Evolutionary conservation across 1,139 yeast species (phyloP), one percentile per base, ranked within the genome.

Genomic region (Suhomyces bolitotheri): DNA sequence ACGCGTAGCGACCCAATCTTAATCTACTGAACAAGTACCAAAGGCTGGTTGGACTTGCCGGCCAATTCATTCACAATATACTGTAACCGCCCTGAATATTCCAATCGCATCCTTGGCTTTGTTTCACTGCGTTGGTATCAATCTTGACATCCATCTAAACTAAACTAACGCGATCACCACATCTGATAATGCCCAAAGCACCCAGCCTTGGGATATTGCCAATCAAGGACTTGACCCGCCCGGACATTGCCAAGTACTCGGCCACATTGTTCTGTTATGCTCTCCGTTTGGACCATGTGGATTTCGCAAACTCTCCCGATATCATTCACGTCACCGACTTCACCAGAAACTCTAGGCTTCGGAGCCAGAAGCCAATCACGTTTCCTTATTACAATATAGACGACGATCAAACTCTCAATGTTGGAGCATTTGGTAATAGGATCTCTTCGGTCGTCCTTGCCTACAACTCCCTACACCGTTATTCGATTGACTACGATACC

Each of bases 251-350:
- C 11, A 9, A 17, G 10, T 29, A n/a, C 25, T 28, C 31, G 22
- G 34, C 32, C 13, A 33, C 38, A 2, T 10, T 40, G 11, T 40
- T 24, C 28, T 31, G 36, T 11, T 23, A 31, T 12, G 41, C 29
- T 4, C 30, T 40, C n/a, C 36, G 42, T 1, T 20, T 41, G 15
- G 37, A 41, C 17, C 35, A 34, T 14, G 16, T 27, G n/a, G 27
- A 12, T 4, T 12, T 16, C 6, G 19, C 25, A n/a, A 30, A 26
- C 7, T 25, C 36, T 2, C 45, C 45, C n/a, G 38, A 36, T 25
- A 20, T 37, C 9, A 26, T 38, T 5, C 34, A 36, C 9, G 41
- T 41, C 12, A 42, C 46, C 6, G 46, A 42, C 17, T 42, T 38
- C 12, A 33, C 42, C 4, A 17, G 34, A 14, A 36, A 36, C 24